Evolutionary conservation across 2,329 filamentous ascomycete species (phyloP).

Genomic region (Colletotrichum simmondsii): DNA sequence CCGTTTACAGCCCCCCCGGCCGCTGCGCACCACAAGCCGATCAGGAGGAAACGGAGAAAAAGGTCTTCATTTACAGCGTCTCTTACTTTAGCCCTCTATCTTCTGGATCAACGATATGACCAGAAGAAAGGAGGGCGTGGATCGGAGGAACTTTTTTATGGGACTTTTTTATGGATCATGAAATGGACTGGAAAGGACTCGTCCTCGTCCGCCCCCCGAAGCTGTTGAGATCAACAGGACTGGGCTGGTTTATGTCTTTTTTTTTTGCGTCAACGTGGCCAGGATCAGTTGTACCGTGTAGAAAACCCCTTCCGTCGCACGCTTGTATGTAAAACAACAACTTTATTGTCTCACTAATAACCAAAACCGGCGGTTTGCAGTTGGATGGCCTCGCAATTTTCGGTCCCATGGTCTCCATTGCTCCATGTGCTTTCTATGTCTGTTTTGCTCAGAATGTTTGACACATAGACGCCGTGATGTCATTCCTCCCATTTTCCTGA

Average conservation of each 20-base stretch:
- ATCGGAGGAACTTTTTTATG: conserved; percentile 29
- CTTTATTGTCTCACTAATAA: conserved; percentile 34
- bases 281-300: conserved; percentile 24
- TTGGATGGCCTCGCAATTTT: conserved; percentile 27
- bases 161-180: conserved; percentile 33
- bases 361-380: conserved; percentile 31
- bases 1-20: not conserved
- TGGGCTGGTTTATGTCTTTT: conserved; percentile 14
- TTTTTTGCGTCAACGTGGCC: conserved; percentile 17
- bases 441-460: too few species aligned
- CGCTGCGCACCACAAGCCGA: not conserved
- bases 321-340: conserved; percentile 34
- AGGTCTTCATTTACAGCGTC: not conserved
- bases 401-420: not conserved
- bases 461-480: too few species aligned
- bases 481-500: not conserved
- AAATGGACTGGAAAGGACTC: conserved; percentile 22
- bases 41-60: not conserved
- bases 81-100: not conserved
- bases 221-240: not conserved
- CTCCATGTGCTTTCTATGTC: too few species aligned
- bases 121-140: conserved; percentile 18
- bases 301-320: conserved; percentile 26
- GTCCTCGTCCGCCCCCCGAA: conserved; percentile 1
- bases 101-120: not conserved